A percentile compares a stretch with the other conserved stretches of the same genome.
Conservation (phyloP, 1,284 basidiomycete species). For the Veloboletus limbatus region DNA sequence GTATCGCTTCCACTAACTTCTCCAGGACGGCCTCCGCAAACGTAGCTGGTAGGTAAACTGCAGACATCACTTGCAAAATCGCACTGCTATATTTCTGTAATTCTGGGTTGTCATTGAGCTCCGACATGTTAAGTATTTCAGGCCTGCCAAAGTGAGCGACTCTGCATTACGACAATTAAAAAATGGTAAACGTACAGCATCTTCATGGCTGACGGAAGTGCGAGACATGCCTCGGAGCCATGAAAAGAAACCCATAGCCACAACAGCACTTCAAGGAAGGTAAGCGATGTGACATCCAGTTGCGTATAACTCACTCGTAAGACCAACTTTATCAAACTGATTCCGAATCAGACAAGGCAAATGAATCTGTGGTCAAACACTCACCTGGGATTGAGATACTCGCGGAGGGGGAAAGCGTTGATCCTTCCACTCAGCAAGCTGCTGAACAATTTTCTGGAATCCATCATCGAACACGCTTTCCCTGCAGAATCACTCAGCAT, state of each 20-base stretch:
- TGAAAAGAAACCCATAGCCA: conserved; percentile 79
- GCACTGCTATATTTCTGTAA: conserved; percentile 70
- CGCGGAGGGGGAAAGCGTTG: conserved; percentile 82
- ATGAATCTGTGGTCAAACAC: conserved; percentile 13
- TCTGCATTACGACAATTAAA: conserved; percentile 1
- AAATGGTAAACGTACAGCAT: conserved; percentile 58
- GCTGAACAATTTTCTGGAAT: conserved; percentile 51
- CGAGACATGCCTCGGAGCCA: conserved; percentile 60
- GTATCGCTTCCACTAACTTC: conserved; percentile 63
- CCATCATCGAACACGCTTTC: conserved; percentile 55
- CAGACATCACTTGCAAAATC: conserved; percentile 73
- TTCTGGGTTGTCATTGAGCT: conserved; percentile 75
- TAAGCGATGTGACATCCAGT: conserved; percentile 11
- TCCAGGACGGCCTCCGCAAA: conserved; percentile 60
- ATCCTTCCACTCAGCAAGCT: conserved; percentile 66
- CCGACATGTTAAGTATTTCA: conserved; percentile 77
- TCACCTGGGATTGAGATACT: conserved; percentile 69
- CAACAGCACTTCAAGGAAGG: conserved; percentile 54
- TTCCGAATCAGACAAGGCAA: conserved; percentile 17
- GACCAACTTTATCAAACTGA: conserved; percentile 83
- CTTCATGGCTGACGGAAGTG: conserved; percentile 73
- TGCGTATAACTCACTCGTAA: conserved; percentile 54
- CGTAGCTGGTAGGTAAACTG: conserved; percentile 60
- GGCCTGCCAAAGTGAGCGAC: conserved; percentile 45
- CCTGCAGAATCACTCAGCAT: conserved; percentile 36